Percentiles rank a stretch among this genome's conserved stretches.
phyloP scores from a whole-genome alignment of 2,329 filamentous ascomycete species.

The Pyricularia sp. region DNA sequence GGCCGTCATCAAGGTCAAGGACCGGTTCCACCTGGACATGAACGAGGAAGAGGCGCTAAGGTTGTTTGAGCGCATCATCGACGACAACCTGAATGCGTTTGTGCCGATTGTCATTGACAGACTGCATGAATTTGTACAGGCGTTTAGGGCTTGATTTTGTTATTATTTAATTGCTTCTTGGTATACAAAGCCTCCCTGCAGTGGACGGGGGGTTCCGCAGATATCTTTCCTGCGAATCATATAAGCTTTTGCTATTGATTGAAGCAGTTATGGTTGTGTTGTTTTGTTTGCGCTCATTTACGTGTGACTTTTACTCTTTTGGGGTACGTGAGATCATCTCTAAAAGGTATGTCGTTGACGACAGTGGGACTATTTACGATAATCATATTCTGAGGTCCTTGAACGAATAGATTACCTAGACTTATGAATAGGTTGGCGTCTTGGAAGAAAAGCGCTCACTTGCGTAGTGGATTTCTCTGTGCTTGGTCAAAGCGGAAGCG shows the following conservation, averaged over 20 bases:
- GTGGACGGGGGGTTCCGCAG: neutral
- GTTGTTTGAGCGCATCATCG: constrained; percentile 81
- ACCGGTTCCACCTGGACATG: constrained; percentile 86
- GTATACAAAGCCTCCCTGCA: neutral
- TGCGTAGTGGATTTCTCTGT: too few relatives aligned
- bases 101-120: constrained; percentile 93
- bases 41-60: constrained; percentile 86
- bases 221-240: neutral
- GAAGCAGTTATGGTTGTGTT: neutral
- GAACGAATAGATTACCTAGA: neutral
- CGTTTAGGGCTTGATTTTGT: constrained; percentile 57
- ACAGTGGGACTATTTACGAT: neutral
- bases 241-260: neutral
- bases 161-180: neutral
- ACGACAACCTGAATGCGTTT: constrained; percentile 80
- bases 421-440: neutral
- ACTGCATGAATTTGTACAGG: constrained; percentile 87
- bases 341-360: neutral
- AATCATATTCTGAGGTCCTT: neutral
- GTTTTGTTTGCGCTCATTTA: neutral
- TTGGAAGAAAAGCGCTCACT: neutral
- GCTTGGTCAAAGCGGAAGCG: too few relatives aligned
- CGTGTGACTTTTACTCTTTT: neutral
- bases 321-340: too few relatives aligned
- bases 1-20: constrained; percentile 88